phyloP scores from a whole-genome alignment of 2,329 filamentous ascomycete species.

The Cyphellophora attinorum region DNA sequence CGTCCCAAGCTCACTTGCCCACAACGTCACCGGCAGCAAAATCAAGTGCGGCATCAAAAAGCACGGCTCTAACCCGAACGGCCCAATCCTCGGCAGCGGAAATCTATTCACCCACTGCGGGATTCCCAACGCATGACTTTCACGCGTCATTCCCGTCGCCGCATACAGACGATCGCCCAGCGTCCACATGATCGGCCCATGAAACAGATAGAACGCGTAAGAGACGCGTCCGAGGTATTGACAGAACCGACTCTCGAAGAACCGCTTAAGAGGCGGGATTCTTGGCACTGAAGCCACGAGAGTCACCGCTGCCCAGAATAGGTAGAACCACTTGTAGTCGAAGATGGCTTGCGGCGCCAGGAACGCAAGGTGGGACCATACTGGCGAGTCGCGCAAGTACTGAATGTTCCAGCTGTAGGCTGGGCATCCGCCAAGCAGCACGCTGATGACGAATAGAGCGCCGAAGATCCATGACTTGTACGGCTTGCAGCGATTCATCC shows the following conservation, averaged over 20 bases:
- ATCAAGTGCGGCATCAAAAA: slow-evolving; percentile 53
- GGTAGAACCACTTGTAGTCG: slow-evolving; percentile 59
- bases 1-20: slow-evolving; percentile 48
- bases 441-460: slow-evolving; percentile 40
- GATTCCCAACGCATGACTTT: slow-evolving; percentile 41
- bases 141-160: slow-evolving; percentile 46
- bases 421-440: slow-evolving; percentile 55
- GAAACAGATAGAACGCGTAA: slow-evolving; percentile 39
- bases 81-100: slow-evolving; percentile 45
- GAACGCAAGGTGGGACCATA: slow-evolving; percentile 21
- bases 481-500: slow-evolving; percentile 37
- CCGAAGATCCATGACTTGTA: slow-evolving; percentile 45
- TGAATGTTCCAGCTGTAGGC: slow-evolving; percentile 36
- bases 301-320: slow-evolving; percentile 52
- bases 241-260: slow-evolving; percentile 32
- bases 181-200: slow-evolving; percentile 37
- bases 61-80: slow-evolving; percentile 50
- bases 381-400: slow-evolving; percentile 11
- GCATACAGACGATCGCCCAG: slow-evolving; percentile 56
- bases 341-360: slow-evolving; percentile 54
- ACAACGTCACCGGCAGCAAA: slow-evolving; percentile 50
- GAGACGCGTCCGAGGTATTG: slow-evolving; percentile 39
- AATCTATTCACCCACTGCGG: slow-evolving; percentile 49
- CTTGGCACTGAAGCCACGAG: slow-evolving; percentile 47
- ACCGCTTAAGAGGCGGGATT: slow-evolving; percentile 45